Conservation (phyloP, 345 rosid genomes). For the Linum lewisii region DNA sequence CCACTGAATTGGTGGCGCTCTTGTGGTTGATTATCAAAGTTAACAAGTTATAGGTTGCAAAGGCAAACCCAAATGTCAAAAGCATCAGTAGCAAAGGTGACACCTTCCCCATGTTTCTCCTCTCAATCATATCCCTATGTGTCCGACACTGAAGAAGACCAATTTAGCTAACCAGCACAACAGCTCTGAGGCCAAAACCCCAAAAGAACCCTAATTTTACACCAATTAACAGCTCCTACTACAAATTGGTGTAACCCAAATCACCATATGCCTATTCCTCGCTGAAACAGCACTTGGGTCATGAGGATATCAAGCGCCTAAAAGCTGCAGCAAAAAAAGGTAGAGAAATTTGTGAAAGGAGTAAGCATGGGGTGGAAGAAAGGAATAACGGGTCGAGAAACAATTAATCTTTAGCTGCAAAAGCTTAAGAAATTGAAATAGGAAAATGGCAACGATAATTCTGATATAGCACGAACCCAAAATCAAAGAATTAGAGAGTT, state of each 20-base stretch:
- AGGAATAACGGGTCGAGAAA: background rate
- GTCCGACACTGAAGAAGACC: constrained; percentile 1
- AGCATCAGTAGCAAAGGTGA: constrained; percentile 51
- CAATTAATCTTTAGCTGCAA: too few species aligned
- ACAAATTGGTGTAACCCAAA: background rate
- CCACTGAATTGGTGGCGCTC: constrained; percentile 15
- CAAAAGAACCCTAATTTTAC: background rate
- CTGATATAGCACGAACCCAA: background rate
- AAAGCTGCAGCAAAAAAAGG: background rate
- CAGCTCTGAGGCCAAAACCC: constrained; percentile 9
- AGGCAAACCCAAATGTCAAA: constrained; percentile 56
- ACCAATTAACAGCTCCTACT: constrained; percentile 10
- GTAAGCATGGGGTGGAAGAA: background rate
- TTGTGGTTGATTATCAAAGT: constrained; percentile 31
- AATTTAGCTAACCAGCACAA: constrained; percentile 9
- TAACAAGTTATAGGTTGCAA: constrained; percentile 70
- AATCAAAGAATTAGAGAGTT: too few species aligned
- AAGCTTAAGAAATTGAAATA: background rate
- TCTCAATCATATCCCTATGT: constrained; percentile 23
- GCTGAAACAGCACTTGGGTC: background rate
- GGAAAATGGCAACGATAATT: background rate
- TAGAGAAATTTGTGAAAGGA: background rate
- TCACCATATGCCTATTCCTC: background rate
- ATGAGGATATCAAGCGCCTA: background rate
- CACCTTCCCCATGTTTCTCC: constrained; percentile 43